phyloP scores from a whole-genome alignment of 306 rosid species.

The Herpetospermum pedunculosum region DNA sequence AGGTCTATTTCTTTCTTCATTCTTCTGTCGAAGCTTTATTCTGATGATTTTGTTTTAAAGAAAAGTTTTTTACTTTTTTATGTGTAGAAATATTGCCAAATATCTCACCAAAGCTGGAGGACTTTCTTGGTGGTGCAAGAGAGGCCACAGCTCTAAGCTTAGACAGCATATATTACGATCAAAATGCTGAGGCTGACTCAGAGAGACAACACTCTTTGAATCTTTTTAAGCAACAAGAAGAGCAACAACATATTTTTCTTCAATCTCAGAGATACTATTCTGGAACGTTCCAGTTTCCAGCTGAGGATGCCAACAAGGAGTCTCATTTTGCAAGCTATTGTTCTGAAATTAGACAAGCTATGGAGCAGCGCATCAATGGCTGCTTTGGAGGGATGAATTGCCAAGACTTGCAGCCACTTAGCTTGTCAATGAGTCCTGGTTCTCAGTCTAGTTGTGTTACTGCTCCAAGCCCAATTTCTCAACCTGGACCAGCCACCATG shows the following conservation, averaged over 20 bases:
- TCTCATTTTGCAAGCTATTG: conserved; percentile 21
- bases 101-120: conserved; percentile 83
- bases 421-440: conserved; percentile 85
- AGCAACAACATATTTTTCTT: conserved; percentile 16
- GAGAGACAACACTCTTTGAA: conserved; percentile 30
- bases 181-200: conserved; percentile 28
- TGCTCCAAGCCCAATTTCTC: conserved; percentile 52
- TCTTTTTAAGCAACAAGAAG: conserved; percentile 31
- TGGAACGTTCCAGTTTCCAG: conserved; percentile 36
- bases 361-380: conserved; percentile 37
- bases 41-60: background rate
- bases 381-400: conserved; percentile 26
- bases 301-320: conserved; percentile 34
- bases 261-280: conserved; percentile 42
- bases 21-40: background rate
- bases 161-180: conserved; percentile 57
- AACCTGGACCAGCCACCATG: conserved; percentile 30
- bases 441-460: conserved; percentile 95
- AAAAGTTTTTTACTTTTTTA: background rate
- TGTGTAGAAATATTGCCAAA: conserved; percentile 42
- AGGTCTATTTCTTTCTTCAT: conserved; percentile 28
- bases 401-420: conserved; percentile 65
- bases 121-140: conserved; percentile 72
- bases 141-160: conserved; percentile 67
- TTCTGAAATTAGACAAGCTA: conserved; percentile 23